These are phyloP conservation scores for Dentipellis fragilis DNA, from an alignment of 768 basidiomycete species.

Conservation along the genomic window DNA sequence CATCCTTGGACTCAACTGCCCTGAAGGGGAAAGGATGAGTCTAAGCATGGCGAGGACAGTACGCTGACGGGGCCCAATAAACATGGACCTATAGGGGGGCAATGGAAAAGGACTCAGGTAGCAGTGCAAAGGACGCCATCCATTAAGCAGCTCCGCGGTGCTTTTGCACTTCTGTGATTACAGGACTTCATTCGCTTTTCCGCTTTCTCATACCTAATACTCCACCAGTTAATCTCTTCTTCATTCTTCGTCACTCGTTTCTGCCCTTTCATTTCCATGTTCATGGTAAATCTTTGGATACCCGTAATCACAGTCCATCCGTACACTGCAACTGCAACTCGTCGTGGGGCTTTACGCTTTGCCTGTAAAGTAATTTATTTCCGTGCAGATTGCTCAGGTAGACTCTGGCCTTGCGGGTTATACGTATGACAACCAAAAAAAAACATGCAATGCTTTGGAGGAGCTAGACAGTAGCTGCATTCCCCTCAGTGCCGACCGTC, in stretches of 20 bases:
- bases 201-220: slow-evolving; percentile 3
- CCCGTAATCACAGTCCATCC: slow-evolving; percentile 3
- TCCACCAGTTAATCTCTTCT: slow-evolving; percentile 7
- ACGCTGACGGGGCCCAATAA: slow-evolving; percentile 50
- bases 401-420: too few species aligned
- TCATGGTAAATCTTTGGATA: slow-evolving; percentile 7
- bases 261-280: slow-evolving; percentile 7
- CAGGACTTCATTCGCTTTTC: slow-evolving; percentile 13
- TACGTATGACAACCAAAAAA: too few species aligned
- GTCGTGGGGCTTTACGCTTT: too few species aligned
- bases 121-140: slow-evolving; percentile 33
- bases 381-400: too few species aligned
- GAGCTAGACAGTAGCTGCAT: too few species aligned
- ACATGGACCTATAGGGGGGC: slow-evolving; percentile 33
- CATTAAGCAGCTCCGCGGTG: slow-evolving; percentile 4
- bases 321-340: not conserved
- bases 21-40: slow-evolving; percentile 9
- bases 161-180: slow-evolving; percentile 5
- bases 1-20: slow-evolving; percentile 25
- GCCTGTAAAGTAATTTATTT: too few species aligned
- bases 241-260: not conserved
- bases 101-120: slow-evolving; percentile 43
- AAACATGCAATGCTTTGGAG: too few species aligned
- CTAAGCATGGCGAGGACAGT: slow-evolving; percentile 43
- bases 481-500: too few species aligned